phyloP scores from a whole-genome alignment of 2,329 filamentous ascomycete genomes.

The Fusarium burgessii region DNA sequence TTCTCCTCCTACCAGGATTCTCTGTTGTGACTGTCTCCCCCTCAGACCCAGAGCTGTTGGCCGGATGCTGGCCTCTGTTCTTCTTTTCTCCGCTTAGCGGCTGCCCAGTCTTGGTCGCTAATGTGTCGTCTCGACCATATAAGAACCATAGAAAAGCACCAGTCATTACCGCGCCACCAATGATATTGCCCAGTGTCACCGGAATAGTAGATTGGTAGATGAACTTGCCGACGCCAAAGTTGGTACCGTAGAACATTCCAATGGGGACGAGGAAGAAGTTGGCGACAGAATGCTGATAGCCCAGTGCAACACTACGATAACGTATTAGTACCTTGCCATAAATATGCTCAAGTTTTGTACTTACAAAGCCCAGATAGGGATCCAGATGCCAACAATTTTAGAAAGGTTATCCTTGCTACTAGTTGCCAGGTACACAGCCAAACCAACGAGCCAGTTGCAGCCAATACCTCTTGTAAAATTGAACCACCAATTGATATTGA shows the following conservation, averaged over 20 bases:
- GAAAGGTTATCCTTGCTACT: neutral
- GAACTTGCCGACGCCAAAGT: neutral
- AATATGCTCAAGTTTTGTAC: neutral
- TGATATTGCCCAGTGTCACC: neutral
- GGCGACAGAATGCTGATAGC: neutral
- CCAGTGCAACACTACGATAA: neutral
- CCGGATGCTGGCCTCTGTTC: neutral
- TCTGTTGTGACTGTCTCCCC: neutral
- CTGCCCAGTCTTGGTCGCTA: neutral
- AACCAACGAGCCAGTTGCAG: neutral
- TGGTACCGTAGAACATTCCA: neutral
- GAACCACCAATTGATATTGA: neutral
- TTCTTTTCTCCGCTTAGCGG: neutral
- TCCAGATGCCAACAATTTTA: slow-evolving; percentile 2
- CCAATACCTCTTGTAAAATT: neutral
- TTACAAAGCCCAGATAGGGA: neutral
- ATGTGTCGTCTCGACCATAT: neutral
- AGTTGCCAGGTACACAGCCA: neutral
- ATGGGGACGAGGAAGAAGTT: neutral
- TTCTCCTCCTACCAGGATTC: neutral
- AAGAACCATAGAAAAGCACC: slow-evolving; percentile 5
- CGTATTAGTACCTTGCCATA: neutral
- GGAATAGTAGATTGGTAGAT: neutral
- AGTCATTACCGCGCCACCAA: neutral
- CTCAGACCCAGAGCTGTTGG: neutral